Conservation (phyloP, 768 basidiomycete species). For the Fomitopsis pulvina region DNA sequence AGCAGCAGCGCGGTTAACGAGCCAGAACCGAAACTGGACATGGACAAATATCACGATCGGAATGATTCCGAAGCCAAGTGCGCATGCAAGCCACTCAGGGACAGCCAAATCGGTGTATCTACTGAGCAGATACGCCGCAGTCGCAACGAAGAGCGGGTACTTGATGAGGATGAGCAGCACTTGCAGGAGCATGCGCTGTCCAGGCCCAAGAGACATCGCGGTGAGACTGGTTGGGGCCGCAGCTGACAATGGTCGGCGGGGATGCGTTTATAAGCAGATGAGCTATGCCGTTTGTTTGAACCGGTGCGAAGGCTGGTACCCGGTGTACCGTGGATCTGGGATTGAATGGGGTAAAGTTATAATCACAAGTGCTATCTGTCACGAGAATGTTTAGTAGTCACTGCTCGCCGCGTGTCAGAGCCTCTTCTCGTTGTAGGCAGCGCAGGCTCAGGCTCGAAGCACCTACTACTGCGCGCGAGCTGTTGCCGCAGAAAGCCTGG, state of each 20-base stretch:
- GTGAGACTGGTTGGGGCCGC: not conserved
- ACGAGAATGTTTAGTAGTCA: too few relatives aligned
- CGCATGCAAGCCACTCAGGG: conserved; percentile 10
- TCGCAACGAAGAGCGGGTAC: conserved; percentile 3
- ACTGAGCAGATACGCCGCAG: not conserved
- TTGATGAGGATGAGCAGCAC: conserved; percentile 2
- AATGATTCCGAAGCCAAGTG: conserved; percentile 4
- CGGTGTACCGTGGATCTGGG: too few relatives aligned
- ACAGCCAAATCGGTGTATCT: not conserved
- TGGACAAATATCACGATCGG: conserved; percentile 5
- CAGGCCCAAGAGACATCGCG: conserved; percentile 9
- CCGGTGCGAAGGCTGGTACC: too few relatives aligned
- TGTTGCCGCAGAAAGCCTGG: too few relatives aligned
- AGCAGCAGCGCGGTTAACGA: conserved; percentile 5
- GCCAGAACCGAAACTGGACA: conserved; percentile 4
- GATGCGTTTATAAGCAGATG: not conserved
- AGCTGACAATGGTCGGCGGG: not conserved
- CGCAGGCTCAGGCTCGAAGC: too few relatives aligned
- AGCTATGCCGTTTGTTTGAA: too few relatives aligned
- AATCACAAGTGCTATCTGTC: too few relatives aligned
- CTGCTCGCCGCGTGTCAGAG: too few relatives aligned
- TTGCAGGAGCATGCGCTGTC: conserved; percentile 7
- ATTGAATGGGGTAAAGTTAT: too few relatives aligned
- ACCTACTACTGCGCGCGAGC: too few relatives aligned
- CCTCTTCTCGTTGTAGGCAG: too few relatives aligned